Evolutionary conservation across 2,329 filamentous ascomycete genomes (phyloP).

Genomic region (Beauveria brongniartii): DNA sequence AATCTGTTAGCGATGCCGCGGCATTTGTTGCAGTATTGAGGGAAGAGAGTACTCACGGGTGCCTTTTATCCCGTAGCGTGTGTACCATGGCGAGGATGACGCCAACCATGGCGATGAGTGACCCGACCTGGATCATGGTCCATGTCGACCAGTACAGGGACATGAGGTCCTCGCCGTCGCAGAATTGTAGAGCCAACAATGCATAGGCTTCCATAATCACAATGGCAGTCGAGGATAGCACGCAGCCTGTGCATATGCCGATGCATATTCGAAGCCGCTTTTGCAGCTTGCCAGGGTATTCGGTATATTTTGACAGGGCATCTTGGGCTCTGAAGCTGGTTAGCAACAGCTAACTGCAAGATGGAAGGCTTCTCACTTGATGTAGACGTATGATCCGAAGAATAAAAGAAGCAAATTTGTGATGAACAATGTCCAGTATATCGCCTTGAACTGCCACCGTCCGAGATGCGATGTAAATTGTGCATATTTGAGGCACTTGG

Average conservation of each 20-base stretch:
- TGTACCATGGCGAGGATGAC: conserved; percentile 47
- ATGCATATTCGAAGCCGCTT: conserved; percentile 35
- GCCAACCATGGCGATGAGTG: conserved; percentile 49
- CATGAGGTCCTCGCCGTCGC: conserved; percentile 52
- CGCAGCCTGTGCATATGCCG: conserved; percentile 34
- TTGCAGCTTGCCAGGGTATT: conserved; percentile 24
- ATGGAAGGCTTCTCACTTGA: conserved; percentile 22
- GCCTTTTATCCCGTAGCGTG: conserved; percentile 37
- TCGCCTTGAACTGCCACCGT: conserved; percentile 33
- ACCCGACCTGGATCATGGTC: conserved; percentile 51
- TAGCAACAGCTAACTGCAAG: too few relatives aligned
- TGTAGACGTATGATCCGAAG: conserved; percentile 33
- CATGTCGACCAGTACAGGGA: conserved; percentile 53
- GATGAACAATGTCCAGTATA: conserved; percentile 40
- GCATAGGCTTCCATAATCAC: conserved; percentile 48
- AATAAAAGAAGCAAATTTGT: conserved; percentile 37
- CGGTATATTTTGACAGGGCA: conserved; percentile 28
- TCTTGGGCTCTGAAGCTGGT: conserved; percentile 23
- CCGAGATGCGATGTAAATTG: conserved; percentile 35
- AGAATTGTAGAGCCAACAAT: conserved; percentile 48
- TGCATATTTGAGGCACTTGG: conserved; percentile 30
- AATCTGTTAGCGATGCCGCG: not conserved
- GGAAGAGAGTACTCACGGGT: conserved; percentile 36
- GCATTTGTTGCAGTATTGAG: not conserved
- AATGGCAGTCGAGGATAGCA: conserved; percentile 34